Percentiles rank a stretch among this genome's conserved stretches.
Conservation (phyloP, 176 grass and related monocot species). For the Aegilops bicornis region DNA sequence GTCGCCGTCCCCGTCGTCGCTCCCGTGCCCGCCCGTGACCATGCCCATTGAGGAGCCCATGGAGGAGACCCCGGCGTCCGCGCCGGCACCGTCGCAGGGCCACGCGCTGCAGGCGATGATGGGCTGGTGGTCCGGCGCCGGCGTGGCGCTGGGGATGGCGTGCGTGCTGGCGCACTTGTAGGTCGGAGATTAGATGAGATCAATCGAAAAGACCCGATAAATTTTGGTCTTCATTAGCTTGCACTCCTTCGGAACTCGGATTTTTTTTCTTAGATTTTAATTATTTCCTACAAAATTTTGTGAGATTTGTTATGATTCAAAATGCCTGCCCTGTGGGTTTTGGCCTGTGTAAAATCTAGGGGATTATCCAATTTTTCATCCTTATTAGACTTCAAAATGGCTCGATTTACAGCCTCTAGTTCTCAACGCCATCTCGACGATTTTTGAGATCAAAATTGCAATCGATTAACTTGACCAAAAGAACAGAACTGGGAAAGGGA, state of each 20-base stretch:
- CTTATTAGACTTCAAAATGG: background rate
- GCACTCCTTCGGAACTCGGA: background rate
- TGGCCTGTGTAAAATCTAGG: background rate
- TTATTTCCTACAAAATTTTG: background rate
- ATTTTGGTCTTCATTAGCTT: slow-evolving; percentile 3
- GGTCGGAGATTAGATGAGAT: background rate
- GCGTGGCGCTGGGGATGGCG: slow-evolving; percentile 2
- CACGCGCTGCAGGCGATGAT: background rate
- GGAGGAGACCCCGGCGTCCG: slow-evolving; percentile 4
- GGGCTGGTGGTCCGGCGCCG: slow-evolving; percentile 15
- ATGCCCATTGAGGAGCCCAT: background rate
- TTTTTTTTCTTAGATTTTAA: background rate
- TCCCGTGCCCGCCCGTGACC: background rate
- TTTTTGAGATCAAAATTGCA: background rate
- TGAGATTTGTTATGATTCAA: background rate
- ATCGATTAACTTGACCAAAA: background rate
- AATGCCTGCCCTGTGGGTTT: background rate
- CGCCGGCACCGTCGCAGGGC: slow-evolving; percentile 35
- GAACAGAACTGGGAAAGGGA: background rate
- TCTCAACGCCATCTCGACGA: background rate
- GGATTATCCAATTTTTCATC: background rate
- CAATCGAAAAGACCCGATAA: background rate
- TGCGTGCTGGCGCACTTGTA: slow-evolving; percentile 36
- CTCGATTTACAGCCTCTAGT: background rate
- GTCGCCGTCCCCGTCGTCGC: background rate